Evolutionary conservation across 2,329 filamentous ascomycete species (phyloP).

Genomic region (Claviceps capensis): DNA sequence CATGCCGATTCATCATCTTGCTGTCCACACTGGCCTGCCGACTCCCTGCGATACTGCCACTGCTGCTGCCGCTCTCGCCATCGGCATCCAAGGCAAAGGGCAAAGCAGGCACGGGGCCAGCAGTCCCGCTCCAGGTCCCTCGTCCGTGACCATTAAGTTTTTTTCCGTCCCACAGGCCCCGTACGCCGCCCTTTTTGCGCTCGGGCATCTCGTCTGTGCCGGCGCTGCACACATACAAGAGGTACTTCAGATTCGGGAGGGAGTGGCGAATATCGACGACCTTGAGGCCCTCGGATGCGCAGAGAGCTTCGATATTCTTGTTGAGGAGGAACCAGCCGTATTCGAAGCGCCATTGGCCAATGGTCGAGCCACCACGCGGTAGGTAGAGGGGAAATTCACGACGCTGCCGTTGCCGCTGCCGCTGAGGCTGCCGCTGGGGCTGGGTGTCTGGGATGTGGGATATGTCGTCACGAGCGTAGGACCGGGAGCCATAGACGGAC

Average conservation of each 20-base stretch:
- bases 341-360: conserved; percentile 79
- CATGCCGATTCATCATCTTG: conserved; percentile 23
- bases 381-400: conserved; percentile 71
- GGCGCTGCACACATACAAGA: conserved; percentile 79
- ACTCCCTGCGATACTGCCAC: conserved; percentile 22
- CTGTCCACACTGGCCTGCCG: conserved; percentile 31
- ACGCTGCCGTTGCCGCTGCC: conserved; percentile 27
- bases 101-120: conserved; percentile 10
- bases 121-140: conserved; percentile 11
- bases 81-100: conserved; percentile 7
- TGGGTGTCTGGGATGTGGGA: conserved; percentile 36
- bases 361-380: conserved; percentile 42
- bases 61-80: conserved; percentile 24
- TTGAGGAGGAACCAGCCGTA: conserved; percentile 96
- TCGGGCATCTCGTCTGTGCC: conserved; percentile 52
- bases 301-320: conserved; percentile 72
- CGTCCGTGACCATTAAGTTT: conserved; percentile 23
- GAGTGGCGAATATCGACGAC: conserved; percentile 87
- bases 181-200: conserved; percentile 46
- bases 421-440: conserved; percentile 26
- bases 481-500: conserved; percentile 56
- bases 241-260: conserved; percentile 82
- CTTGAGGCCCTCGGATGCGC: conserved; percentile 53
- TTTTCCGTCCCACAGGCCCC: conserved; percentile 41
- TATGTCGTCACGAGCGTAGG: conserved; percentile 64